Percentiles rank a stretch among this genome's conserved stretches.
Conservation (phyloP, 345 rosid genomes). For the Schrenkiella parvula region DNA sequence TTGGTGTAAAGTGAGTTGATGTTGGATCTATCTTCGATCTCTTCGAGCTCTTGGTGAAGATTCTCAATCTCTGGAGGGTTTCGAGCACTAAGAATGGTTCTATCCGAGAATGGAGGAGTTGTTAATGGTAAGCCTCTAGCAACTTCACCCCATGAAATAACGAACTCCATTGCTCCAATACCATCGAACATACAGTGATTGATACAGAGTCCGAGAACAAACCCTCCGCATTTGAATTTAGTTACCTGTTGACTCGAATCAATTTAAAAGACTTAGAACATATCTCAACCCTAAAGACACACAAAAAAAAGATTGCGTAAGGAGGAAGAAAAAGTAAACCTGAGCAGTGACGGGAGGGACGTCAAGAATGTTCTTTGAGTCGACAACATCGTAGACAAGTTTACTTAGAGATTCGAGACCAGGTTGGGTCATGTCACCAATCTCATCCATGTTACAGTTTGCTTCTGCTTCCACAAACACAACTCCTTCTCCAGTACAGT, state of each 20-base stretch:
- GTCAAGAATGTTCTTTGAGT: constrained; percentile 76
- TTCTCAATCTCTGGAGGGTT: constrained; percentile 53
- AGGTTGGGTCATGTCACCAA: constrained; percentile 82
- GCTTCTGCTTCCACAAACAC: constrained; percentile 86
- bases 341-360: constrained; percentile 88
- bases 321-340: constrained; percentile 40
- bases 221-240: constrained; percentile 72
- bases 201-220: constrained; percentile 70
- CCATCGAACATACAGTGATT: constrained; percentile 88
- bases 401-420: constrained; percentile 69
- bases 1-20: constrained; percentile 46
- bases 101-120: constrained; percentile 54
- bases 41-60: constrained; percentile 62
- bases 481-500: constrained; percentile 80
- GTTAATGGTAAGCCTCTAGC: constrained; percentile 64
- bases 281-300: neutral
- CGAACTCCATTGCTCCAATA: constrained; percentile 86
- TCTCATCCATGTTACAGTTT: constrained; percentile 53
- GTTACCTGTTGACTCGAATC: no score
- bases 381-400: constrained; percentile 77
- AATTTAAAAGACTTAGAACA: neutral
- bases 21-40: constrained; percentile 54
- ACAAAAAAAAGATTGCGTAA: neutral
- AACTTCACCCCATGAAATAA: constrained; percentile 74
- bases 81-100: constrained; percentile 52